phyloP scores from a whole-genome alignment of 768 basidiomycete genomes.

The Cyathus striatus region DNA sequence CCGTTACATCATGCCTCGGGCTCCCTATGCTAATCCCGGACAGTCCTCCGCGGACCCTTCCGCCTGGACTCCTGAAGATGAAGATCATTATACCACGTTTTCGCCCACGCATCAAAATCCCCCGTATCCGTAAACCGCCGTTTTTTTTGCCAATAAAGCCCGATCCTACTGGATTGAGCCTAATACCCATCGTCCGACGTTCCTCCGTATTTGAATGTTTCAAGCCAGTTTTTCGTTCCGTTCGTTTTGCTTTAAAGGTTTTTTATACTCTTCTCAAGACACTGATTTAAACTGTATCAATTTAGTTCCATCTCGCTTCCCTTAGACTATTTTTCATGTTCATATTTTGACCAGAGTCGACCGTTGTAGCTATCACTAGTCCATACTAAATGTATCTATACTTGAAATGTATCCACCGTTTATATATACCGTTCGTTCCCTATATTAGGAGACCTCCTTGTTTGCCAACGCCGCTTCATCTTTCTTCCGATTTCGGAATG shows the following conservation, averaged over 20 bases:
- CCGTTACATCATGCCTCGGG: constrained; percentile 26
- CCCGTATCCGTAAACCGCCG: constrained; percentile 15
- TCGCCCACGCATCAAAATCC: constrained; percentile 15
- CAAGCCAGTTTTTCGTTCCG: too few species aligned
- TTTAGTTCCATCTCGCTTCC: neutral
- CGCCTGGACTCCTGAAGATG: constrained; percentile 21
- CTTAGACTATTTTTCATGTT: neutral
- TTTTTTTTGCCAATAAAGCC: constrained; percentile 1
- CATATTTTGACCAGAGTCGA: constrained; percentile 1
- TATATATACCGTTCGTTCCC: neutral
- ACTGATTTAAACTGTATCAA: constrained; percentile 7
- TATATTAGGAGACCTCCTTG: constrained; percentile 2
- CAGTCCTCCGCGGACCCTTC: constrained; percentile 5
- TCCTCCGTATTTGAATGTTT: neutral
- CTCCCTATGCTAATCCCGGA: constrained; percentile 3
- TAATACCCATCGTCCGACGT: neutral
- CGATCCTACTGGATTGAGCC: neutral
- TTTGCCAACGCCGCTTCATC: constrained; percentile 8
- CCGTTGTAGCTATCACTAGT: constrained; percentile 10
- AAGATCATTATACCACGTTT: constrained; percentile 20
- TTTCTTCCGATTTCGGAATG: constrained; percentile 11
- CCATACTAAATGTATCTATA: constrained; percentile 7
- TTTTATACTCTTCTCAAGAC: neutral
- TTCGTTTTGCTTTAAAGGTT: neutral
- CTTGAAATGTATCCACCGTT: neutral